These are phyloP conservation scores for Lolium multiflorum DNA, from an alignment of 176 grass and related monocot species.

Conservation along the genomic window DNA sequence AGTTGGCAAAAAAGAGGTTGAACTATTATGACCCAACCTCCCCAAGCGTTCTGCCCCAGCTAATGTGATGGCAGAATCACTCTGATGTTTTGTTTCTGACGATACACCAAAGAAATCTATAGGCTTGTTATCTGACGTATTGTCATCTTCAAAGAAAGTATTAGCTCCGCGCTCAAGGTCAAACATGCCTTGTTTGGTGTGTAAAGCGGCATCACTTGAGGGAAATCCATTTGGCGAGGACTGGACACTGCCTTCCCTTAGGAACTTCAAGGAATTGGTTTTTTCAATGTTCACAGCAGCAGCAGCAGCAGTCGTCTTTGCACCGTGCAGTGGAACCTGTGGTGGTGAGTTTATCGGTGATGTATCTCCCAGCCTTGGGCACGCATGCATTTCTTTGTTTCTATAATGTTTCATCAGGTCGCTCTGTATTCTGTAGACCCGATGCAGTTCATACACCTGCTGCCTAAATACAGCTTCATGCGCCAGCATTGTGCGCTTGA, in stretches of 20 bases:
- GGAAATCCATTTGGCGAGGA: conserved; percentile 29
- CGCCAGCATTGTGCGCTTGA: conserved; percentile 36
- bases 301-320: not conserved
- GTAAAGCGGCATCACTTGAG: not conserved
- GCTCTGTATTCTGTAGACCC: conserved; percentile 41
- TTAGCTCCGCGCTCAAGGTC: conserved; percentile 28
- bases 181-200: not conserved
- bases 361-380: conserved; percentile 9
- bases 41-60: not conserved
- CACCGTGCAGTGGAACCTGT: not conserved
- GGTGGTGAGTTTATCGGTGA: conserved; percentile 1
- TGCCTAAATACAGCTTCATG: conserved; percentile 37
- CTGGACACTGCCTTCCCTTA: conserved; percentile 39
- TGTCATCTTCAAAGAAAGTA: conserved; percentile 14
- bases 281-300: conserved; percentile 1
- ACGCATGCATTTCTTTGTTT: not conserved
- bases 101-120: conserved; percentile 37
- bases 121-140: conserved; percentile 22
- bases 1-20: not conserved
- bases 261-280: conserved; percentile 5
- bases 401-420: conserved; percentile 29
- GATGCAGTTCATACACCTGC: conserved; percentile 38
- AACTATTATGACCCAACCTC: conserved; percentile 16
- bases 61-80: not conserved
- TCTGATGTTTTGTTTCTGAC: not conserved